A percentile compares a stretch with the other conserved stretches of the same genome.
Conservation (phyloP, 441 rosid species). For the Biscutella laevigata region DNA sequence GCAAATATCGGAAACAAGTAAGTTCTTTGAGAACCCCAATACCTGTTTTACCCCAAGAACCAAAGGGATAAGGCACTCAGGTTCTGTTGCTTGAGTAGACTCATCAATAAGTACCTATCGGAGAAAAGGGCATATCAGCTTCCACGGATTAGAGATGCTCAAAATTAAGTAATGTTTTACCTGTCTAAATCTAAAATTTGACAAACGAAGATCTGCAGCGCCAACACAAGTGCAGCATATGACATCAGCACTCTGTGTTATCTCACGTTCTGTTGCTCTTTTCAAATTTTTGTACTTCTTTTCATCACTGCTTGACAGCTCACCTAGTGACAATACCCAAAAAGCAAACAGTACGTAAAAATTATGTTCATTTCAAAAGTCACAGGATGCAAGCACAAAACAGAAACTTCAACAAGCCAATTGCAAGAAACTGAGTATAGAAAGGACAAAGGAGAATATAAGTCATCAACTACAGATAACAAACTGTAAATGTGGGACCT, state of each 20-base stretch:
- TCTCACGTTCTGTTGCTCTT: constrained; percentile 95
- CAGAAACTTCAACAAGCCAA: background rate
- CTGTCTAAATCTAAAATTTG: constrained; percentile 99
- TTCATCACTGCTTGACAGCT: constrained; percentile 96
- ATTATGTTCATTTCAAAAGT: background rate
- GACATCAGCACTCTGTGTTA: constrained; percentile 99
- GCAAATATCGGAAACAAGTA: background rate
- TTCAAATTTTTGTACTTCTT: constrained; percentile 92
- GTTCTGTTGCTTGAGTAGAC: constrained; percentile 99
- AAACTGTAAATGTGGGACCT: constrained; percentile 37
- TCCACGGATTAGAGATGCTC: constrained; percentile 4
- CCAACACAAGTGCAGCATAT: constrained; percentile 99
- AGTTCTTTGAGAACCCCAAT: constrained; percentile 5
- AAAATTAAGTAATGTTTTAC: constrained; percentile 28
- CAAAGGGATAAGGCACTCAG: constrained; percentile 98
- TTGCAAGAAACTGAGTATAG: background rate
- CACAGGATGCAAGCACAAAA: background rate
- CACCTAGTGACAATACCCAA: constrained; percentile 45
- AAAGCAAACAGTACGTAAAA: constrained; percentile 4
- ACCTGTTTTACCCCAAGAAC: constrained; percentile 99
- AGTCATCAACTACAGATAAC: constrained; percentile 9
- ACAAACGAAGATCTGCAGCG: constrained; percentile 94
- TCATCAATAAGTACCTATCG: constrained; percentile 95
- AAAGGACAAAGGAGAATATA: background rate
- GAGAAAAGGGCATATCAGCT: constrained; percentile 19